These are phyloP conservation scores for Kluyveromyces siamensis DNA, from an alignment of 805 yeast species.

Conservation along the genomic window DNA sequence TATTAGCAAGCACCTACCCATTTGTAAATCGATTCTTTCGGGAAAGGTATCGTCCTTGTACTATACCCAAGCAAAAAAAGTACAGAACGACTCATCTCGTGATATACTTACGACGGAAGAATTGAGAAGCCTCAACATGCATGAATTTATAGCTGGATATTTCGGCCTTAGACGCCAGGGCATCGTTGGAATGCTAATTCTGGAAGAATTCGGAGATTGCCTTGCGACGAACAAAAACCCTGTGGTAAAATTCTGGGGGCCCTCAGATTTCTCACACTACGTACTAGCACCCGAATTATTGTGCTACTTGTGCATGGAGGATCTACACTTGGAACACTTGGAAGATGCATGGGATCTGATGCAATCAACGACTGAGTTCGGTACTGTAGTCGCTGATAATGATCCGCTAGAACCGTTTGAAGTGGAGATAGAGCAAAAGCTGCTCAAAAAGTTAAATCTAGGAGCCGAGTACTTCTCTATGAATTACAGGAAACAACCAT, in stretches of 20 bases:
- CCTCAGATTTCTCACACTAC: slow-evolving; percentile 43
- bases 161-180: slow-evolving; percentile 52
- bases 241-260: slow-evolving; percentile 54
- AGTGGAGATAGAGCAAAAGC: slow-evolving; percentile 6
- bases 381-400: slow-evolving; percentile 26
- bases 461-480: slow-evolving; percentile 5
- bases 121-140: slow-evolving; percentile 38
- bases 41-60: slow-evolving; percentile 40
- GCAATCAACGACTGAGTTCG: slow-evolving; percentile 40
- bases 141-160: slow-evolving; percentile 46
- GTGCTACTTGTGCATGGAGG: slow-evolving; percentile 40
- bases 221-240: slow-evolving; percentile 31
- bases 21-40: slow-evolving; percentile 34
- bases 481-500: background rate
- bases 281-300: slow-evolving; percentile 59
- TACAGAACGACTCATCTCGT: slow-evolving; percentile 31
- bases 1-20: slow-evolving; percentile 23
- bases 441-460: slow-evolving; percentile 3
- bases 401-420: slow-evolving; percentile 26
- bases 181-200: slow-evolving; percentile 37
- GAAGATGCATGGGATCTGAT: slow-evolving; percentile 40
- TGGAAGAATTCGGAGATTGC: slow-evolving; percentile 23
- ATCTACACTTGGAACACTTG: slow-evolving; percentile 29
- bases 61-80: slow-evolving; percentile 40
- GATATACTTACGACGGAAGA: slow-evolving; percentile 40